These are phyloP conservation scores for Funneliformis caledonium DNA, from an alignment of 371 early-diverging fungal species.

Conservation along the genomic window DNA sequence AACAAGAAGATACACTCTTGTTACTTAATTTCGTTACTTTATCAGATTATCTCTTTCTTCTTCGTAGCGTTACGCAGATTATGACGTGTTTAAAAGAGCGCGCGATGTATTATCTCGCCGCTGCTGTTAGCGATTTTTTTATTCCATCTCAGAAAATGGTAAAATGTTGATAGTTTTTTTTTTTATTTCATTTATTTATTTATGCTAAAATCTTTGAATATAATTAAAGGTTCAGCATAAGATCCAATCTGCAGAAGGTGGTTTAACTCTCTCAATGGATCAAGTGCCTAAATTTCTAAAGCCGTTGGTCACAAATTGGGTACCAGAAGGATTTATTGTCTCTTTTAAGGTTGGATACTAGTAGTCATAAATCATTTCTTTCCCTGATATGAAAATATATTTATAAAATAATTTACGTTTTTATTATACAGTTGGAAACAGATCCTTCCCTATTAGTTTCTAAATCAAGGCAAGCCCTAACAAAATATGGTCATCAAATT, in stretches of 20 bases:
- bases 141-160: constrained; percentile 91
- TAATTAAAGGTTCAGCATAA: constrained; percentile 81
- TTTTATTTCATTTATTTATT: not conserved
- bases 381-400: not conserved
- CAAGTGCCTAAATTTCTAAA: constrained; percentile 96
- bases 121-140: constrained; percentile 98
- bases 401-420: not conserved
- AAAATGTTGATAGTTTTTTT: constrained; percentile 33
- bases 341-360: constrained; percentile 84
- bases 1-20: constrained; percentile 67
- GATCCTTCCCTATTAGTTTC: constrained; percentile 78
- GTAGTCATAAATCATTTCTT: not conserved
- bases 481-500: constrained; percentile 93
- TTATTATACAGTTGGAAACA: constrained; percentile 79
- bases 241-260: constrained; percentile 92
- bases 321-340: constrained; percentile 81
- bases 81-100: constrained; percentile 67
- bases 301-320: constrained; percentile 93
- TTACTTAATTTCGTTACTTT: constrained; percentile 89
- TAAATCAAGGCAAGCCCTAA: constrained; percentile 83
- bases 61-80: constrained; percentile 74
- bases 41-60: constrained; percentile 89
- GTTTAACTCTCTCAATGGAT: constrained; percentile 83
- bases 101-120: constrained; percentile 95
- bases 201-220: not conserved